Percentiles rank a stretch among this genome's conserved stretches.
phyloP scores from a whole-genome alignment of 495 filamentous ascomycete species.

The Hyaloscypha finlandica region DNA sequence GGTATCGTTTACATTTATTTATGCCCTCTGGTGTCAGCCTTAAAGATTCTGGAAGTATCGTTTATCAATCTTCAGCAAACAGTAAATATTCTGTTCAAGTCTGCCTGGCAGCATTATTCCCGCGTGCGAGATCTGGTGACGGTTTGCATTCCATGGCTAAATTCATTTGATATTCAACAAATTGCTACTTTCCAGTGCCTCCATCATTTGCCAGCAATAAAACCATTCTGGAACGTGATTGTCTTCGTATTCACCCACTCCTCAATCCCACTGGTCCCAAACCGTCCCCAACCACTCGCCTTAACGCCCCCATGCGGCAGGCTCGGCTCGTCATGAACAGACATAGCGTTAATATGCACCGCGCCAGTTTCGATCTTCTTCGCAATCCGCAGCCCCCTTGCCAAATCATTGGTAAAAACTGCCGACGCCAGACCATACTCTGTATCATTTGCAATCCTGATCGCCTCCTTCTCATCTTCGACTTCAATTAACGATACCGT shows the following conservation, averaged over 20 bases:
- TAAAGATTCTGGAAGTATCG: too few relatives aligned
- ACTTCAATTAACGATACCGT: conserved; percentile 60
- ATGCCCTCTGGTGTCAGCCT: too few relatives aligned
- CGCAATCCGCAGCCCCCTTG: conserved; percentile 70
- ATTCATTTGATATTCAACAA: neutral
- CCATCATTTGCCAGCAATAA: neutral
- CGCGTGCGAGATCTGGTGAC: too few relatives aligned
- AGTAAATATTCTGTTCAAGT: too few relatives aligned
- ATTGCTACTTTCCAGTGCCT: neutral
- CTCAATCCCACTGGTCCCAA: conserved; percentile 49
- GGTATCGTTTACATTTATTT: too few relatives aligned
- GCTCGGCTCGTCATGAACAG: conserved; percentile 75
- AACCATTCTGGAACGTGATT: conserved; percentile 57
- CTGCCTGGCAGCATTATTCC: too few relatives aligned
- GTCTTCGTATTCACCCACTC: conserved; percentile 86
- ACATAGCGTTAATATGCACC: conserved; percentile 85
- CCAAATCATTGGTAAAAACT: conserved; percentile 80
- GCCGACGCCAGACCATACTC: conserved; percentile 78
- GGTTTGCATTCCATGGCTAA: too few relatives aligned
- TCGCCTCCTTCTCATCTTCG: conserved; percentile 64
- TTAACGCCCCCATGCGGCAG: conserved; percentile 84
- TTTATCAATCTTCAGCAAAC: too few relatives aligned
- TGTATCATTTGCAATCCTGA: conserved; percentile 77
- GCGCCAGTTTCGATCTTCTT: conserved; percentile 72
- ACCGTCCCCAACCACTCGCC: conserved; percentile 76